Base-by-base conservation (phyloP, 345 rosid genomes). In the Acer negundo region DNA sequence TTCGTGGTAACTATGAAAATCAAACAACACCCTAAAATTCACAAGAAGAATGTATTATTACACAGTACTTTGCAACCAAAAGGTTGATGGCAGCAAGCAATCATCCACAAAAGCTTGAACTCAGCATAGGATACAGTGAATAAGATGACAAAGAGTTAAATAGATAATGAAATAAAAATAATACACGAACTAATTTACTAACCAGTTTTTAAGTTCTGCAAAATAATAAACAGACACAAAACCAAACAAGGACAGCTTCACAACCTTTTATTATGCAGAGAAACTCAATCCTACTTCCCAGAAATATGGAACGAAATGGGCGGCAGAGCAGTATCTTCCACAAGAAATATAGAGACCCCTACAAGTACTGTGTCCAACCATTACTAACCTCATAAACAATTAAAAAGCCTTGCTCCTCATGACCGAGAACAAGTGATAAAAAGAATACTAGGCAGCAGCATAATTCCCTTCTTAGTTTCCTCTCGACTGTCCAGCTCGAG, bases 401-500 rank as follows among this genome's bases (percentile, higher is more conserved):
- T 72, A 28, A 64, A 47, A 47, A 53, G 23, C 74, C 64, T 47
- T 47, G 28, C 79, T 74, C 61, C 66, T 2, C 66, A 15, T 8
- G 56, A 69, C 35, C 28, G 64, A 66, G 46, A 61, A 47, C 3
- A 12, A 51, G 73, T 13, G 61, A 77, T 75, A 7, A 79, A 79
- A 82, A 79, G 85, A 81, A 79, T 80, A 82, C 66, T 70, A 63
- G 47, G 63, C 47, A 44, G 72, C 59, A 42, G 11, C 46, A 42
- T 2, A n/a, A 35, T 17, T 11, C 42, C 58, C 62, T 59, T 75
- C 85, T 90, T 78, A 94, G 1, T 92, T 97, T 22, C 95, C 98
- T 88, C 97, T 89, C 58, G 98, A 92, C 79, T 94, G 98, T 70
- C 98, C 98, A 73, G 97, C 97, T 63, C 98, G 92, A 73, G 97